Evolutionary conservation across 805 yeast genomes (phyloP).

Genomic region (Cyberlindnera veronae): DNA sequence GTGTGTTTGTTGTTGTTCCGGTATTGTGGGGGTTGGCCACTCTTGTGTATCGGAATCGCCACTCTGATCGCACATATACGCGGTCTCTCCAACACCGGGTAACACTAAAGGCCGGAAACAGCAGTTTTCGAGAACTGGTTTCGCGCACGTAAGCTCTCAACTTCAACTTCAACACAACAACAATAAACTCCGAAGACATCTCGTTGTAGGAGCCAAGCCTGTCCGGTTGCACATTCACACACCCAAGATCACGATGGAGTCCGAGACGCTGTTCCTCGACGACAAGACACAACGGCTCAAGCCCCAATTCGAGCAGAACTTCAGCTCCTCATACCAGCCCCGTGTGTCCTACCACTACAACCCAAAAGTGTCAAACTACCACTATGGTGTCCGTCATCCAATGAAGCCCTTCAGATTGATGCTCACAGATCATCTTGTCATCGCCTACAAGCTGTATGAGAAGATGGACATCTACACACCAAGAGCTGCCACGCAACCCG

Average conservation of each 20-base stretch:
- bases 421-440: slow-evolving; percentile 89
- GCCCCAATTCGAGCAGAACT: slow-evolving; percentile 45
- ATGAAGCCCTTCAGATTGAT: slow-evolving; percentile 95
- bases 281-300: slow-evolving; percentile 36
- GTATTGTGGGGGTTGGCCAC: neutral
- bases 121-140: slow-evolving; percentile 4
- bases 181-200: too few relatives aligned
- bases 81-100: slow-evolving; percentile 1
- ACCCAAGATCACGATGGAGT: slow-evolving; percentile 20
- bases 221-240: too few relatives aligned
- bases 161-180: too few relatives aligned
- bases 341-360: slow-evolving; percentile 87
- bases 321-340: slow-evolving; percentile 39
- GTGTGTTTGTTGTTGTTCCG: slow-evolving; percentile 1
- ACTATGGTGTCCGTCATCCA: slow-evolving; percentile 94
- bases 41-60: neutral
- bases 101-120: neutral
- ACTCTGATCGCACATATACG: neutral
- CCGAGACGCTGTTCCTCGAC: slow-evolving; percentile 33
- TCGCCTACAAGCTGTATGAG: slow-evolving; percentile 80
- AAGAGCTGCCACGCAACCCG: slow-evolving; percentile 75
- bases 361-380: slow-evolving; percentile 74
- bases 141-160: too few relatives aligned
- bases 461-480: slow-evolving; percentile 89
- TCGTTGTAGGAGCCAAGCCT: too few relatives aligned